A percentile compares a stretch with the other conserved stretches of the same genome.
phyloP scores from a whole-genome alignment of 176 grass and related monocot genomes.

The Typha latifolia region DNA sequence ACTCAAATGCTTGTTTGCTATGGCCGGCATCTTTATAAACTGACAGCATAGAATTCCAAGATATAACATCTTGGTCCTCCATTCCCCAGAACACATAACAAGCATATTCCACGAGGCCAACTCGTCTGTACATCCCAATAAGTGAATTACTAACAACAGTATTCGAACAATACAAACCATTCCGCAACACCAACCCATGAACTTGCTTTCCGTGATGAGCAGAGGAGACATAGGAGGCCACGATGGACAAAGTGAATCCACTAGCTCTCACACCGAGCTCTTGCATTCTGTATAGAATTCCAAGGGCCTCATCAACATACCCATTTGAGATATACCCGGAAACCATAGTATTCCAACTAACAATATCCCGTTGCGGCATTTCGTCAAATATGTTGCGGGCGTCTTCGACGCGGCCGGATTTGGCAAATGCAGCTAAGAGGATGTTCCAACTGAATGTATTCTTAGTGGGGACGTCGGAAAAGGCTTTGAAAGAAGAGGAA shows the following conservation, averaged over 20 bases:
- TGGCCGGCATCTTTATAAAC: slow-evolving; percentile 41
- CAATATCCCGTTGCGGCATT: slow-evolving; percentile 46
- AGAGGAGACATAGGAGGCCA: slow-evolving; percentile 26
- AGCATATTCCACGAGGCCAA: slow-evolving; percentile 40
- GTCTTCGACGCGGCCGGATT: slow-evolving; percentile 21
- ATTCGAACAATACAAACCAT: slow-evolving; percentile 23
- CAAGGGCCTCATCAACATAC: slow-evolving; percentile 19
- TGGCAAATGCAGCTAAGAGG: slow-evolving; percentile 17
- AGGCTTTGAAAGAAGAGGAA: slow-evolving; percentile 24
- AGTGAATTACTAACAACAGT: slow-evolving; percentile 46
- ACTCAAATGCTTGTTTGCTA: slow-evolving; percentile 33
- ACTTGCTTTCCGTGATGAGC: slow-evolving; percentile 34
- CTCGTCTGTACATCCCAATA: slow-evolving; percentile 61
- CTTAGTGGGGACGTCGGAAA: slow-evolving; percentile 25
- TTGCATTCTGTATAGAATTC: slow-evolving; percentile 28
- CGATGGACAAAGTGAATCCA: slow-evolving; percentile 67
- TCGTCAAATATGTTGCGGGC: slow-evolving; percentile 49
- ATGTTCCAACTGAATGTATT: slow-evolving; percentile 68
- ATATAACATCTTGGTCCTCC: slow-evolving; percentile 44
- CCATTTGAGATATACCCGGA: slow-evolving; percentile 32
- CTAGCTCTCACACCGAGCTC: slow-evolving; percentile 37
- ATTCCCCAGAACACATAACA: slow-evolving; percentile 34
- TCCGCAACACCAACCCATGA: slow-evolving; percentile 40
- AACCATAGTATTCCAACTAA: slow-evolving; percentile 68
- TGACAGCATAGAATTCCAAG: slow-evolving; percentile 65